Evolutionary conservation across 208 protist genomes (phyloP).

Genomic region (Phytomonas sp.): DNA sequence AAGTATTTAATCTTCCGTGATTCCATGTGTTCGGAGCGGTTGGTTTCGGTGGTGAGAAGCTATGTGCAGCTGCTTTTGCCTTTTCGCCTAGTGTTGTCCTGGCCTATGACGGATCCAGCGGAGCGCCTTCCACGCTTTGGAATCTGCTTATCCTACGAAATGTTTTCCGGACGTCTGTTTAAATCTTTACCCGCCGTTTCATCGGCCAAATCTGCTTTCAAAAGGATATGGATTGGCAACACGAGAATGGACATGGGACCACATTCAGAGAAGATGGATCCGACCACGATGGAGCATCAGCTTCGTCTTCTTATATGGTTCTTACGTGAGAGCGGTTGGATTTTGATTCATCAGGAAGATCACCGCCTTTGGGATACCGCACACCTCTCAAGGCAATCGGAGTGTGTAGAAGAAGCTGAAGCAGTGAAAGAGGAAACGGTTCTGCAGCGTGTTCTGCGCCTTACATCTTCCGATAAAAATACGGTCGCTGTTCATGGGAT

Average conservation of each 20-base stretch:
- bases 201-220: neutral
- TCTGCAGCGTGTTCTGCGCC: neutral
- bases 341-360: constrained; percentile 33
- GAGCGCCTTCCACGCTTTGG: constrained; percentile 13
- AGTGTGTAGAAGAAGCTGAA: neutral
- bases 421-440: neutral
- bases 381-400: neutral
- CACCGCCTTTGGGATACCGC: constrained; percentile 22
- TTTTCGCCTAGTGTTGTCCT: constrained; percentile 9
- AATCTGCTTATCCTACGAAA: constrained; percentile 19
- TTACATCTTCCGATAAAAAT: neutral
- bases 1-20: neutral
- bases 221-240: neutral
- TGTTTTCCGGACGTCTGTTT: neutral
- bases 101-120: constrained; percentile 16
- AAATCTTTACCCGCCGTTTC: neutral
- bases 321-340: constrained; percentile 19
- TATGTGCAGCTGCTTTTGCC: constrained; percentile 1
- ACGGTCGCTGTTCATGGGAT: neutral
- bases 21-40: neutral
- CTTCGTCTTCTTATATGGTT: constrained; percentile 1
- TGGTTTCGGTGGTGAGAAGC: neutral
- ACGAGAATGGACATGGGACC: neutral
- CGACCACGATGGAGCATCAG: constrained; percentile 9
- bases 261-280: neutral